Conservation (phyloP, 1,139 yeast genomes). For the Saccharomyces hybrid region DNA sequence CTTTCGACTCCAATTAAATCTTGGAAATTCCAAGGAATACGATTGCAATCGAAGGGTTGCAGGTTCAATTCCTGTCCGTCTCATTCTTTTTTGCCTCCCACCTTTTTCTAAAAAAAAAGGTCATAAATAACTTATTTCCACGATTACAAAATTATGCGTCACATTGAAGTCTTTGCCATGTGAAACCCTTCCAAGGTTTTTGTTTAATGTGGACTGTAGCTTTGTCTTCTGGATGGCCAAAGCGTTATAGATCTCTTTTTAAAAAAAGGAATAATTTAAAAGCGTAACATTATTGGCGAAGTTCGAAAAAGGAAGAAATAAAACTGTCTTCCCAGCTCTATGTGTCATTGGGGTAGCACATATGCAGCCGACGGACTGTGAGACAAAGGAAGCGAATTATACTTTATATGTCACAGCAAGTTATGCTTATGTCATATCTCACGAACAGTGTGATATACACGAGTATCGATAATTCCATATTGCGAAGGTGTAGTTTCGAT, state of each 20-base stretch:
- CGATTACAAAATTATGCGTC: background rate
- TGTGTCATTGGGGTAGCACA: background rate
- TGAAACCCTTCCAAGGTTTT: background rate
- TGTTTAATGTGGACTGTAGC: background rate
- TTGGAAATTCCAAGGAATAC: constrained; percentile 28
- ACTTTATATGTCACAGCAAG: background rate
- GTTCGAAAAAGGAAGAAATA: background rate
- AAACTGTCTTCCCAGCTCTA: background rate
- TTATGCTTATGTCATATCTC: background rate
- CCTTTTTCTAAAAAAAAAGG: background rate
- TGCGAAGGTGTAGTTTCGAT: background rate
- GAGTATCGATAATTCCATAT: background rate
- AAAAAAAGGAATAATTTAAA: background rate
- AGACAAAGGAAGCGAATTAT: background rate
- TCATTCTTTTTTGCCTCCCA: constrained; percentile 35
- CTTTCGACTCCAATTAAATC: constrained; percentile 69
- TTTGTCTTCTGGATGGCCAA: background rate
- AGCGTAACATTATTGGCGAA: background rate
- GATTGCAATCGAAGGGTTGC: constrained; percentile 61
- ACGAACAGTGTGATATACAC: background rate
- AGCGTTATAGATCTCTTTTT: background rate
- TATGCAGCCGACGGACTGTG: background rate
- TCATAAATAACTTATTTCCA: background rate
- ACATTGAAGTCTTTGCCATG: background rate
- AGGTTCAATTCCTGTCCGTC: constrained; percentile 75